Evolutionary conservation across 2,329 filamentous ascomycete species (phyloP).

Genomic region (Myriosclerotinia curreyana): DNA sequence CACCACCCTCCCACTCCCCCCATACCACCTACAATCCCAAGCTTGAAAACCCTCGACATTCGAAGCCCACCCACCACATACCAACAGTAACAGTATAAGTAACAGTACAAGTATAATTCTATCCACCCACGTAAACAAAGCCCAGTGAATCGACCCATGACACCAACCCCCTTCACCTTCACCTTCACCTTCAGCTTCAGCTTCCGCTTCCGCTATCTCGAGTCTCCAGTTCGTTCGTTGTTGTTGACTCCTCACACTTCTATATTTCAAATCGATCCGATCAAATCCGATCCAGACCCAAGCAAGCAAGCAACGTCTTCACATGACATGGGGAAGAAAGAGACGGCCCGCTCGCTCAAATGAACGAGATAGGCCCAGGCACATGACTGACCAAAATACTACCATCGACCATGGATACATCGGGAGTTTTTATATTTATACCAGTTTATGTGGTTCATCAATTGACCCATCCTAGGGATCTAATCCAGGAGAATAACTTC

Average conservation of each 20-base stretch:
- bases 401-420: neutral
- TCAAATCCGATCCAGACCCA: neutral
- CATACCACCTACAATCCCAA: no score
- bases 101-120: no score
- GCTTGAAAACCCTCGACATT: neutral
- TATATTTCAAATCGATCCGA: no score
- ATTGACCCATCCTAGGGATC: conserved; percentile 20
- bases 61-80: no score
- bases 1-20: no score
- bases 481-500: conserved; percentile 17
- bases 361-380: neutral
- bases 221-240: neutral
- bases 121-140: no score
- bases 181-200: neutral
- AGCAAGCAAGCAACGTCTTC: neutral
- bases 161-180: neutral
- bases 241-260: neutral
- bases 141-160: no score
- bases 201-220: no score
- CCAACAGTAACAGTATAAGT: no score
- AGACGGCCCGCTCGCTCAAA: neutral
- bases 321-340: neutral
- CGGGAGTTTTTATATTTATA: conserved; percentile 11
- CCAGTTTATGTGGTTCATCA: conserved; percentile 12
- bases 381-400: neutral